Base-by-base conservation (phyloP, 495 filamentous ascomycete genomes). In the Tetracladium setigerum region DNA sequence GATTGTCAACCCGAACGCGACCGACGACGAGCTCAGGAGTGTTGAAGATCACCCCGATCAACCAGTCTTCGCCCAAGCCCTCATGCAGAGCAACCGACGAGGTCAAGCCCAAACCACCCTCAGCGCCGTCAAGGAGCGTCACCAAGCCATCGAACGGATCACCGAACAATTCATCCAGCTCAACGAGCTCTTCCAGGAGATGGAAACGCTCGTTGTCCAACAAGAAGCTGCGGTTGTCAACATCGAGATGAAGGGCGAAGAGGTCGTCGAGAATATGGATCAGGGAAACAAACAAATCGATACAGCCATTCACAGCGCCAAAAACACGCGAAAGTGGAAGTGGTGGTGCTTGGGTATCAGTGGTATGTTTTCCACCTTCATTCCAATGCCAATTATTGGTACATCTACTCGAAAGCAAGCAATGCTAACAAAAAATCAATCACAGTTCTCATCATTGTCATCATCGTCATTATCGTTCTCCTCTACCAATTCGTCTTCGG, bases 321-420 rank as follows among this genome's bases (percentile, higher is more conserved):
- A 81, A 56, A 76, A 76, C 42, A 81, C 84, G 31, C 78, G 87
- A 52, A 86, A 81, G 70, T 96, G 95, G 89, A 98, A 97, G 86
- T 98, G 92, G 92, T 91, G 87, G 60, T 95, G 89, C 67, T 65
- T 96, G 60, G 77, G 84, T 56, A 86, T 97, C 54, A 60, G 76
- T 52, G 70, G 86, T 90, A 79, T 68, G 84, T 87, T 38, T 47
- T 44, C 38, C 50, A 50, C 15, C 3, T 5, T 38, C 30, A 46
- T 31, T 34, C 14, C 30, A 14, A 18, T 31, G 8, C 6, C 32
- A n/a, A n/a, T 47, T 33, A 18, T 2, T 5, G 32, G 41, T 32
- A 30, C n/a, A 12, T 16, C 33, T 7, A 22, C 5, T 27, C 10
- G 18, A 14, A 24, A 11, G 27, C 14, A 16, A 18, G n/a, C 10